Percentiles rank a stretch among this genome's conserved stretches.
Conservation (phyloP, 306 rosid genomes). For the Sicyos baderoa region DNA sequence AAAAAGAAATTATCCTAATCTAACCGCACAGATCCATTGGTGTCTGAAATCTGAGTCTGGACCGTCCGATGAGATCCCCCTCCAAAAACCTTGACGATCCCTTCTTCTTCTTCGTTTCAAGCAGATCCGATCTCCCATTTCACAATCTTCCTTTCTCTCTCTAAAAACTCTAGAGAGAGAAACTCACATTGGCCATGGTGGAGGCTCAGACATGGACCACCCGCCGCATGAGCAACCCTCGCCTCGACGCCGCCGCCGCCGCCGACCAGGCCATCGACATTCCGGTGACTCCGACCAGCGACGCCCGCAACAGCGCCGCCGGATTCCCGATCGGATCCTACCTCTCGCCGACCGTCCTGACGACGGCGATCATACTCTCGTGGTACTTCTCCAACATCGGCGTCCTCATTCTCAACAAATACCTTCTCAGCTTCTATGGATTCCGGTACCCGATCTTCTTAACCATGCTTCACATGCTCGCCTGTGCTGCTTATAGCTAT, state of each 20-base stretch:
- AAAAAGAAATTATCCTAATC: constrained; percentile 10
- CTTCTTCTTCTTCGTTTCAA: not conserved
- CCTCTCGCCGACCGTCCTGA: constrained; percentile 24
- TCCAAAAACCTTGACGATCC: not conserved
- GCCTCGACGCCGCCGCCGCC: constrained; percentile 24
- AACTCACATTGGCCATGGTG: constrained; percentile 38
- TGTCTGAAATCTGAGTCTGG: constrained; percentile 13
- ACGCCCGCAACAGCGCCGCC: constrained; percentile 29
- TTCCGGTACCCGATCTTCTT: constrained; percentile 59
- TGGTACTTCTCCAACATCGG: constrained; percentile 72
- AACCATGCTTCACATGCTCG: constrained; percentile 66
- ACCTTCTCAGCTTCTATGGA: constrained; percentile 54
- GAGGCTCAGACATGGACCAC: constrained; percentile 71
- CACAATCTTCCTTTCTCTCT: not conserved
- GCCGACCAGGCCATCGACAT: constrained; percentile 47
- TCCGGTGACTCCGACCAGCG: constrained; percentile 53
- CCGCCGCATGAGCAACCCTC: constrained; percentile 58
- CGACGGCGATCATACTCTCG: constrained; percentile 34
- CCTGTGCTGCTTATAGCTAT: constrained; percentile 48
- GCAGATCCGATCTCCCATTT: not conserved
- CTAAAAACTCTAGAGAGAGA: not conserved
- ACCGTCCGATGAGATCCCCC: constrained; percentile 17
- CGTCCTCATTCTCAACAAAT: constrained; percentile 62
- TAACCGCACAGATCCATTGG: not conserved
- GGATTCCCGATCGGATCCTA: constrained; percentile 19